Base-by-base conservation (phyloP, 176 grass and related monocot genomes). In the Juncus inflexus region DNA sequence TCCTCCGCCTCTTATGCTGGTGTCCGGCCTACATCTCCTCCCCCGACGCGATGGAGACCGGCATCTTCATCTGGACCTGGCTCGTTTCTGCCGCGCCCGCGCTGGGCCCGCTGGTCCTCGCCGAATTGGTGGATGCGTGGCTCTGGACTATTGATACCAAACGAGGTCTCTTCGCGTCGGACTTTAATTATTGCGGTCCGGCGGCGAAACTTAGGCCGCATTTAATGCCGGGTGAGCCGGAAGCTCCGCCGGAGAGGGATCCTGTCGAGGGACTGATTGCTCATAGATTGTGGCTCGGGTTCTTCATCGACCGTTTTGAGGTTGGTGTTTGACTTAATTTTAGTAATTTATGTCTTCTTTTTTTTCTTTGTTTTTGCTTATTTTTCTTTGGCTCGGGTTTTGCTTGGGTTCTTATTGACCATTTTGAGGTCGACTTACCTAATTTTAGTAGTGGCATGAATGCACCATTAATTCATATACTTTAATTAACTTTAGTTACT, bases 71-170 rank as follows among this genome's bases (percentile, higher is more conserved):
- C 75, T 99, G 94, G 94, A 99, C 88, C 40, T 99, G 94, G 94
- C 85, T 99, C 52, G 94, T 99, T 50, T 99, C 94, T 41, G 92
- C 92, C 43, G 88, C 88, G 56, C 94, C 94, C 63, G 83, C 85
- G 43, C 74, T 99, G 71, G 94, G 94, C 40, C 77, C 94, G 52
- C 88, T 92, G 83, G 85, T 99, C 36, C 80, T 99, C 43, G 88
- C 88, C 6, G 94, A 99, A 69, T 87, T 99, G 54, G 94, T 99
- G 79, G 94, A 99, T 84, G 94, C 94, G 74, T 99, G 94, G 94
- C 37, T 99, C 40, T 99, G 94, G 94, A 99, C 94, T n/a, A 92
- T 99, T 71, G 94, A 99, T 81, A 99, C 88, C 71, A 92, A 99
- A 66, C 80, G 85, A 52, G 94, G 94, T 6, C 81, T 99, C 55